Evolutionary conservation across 108 stramenopile species (phyloP).

Genomic region (Seminavis robusta): DNA sequence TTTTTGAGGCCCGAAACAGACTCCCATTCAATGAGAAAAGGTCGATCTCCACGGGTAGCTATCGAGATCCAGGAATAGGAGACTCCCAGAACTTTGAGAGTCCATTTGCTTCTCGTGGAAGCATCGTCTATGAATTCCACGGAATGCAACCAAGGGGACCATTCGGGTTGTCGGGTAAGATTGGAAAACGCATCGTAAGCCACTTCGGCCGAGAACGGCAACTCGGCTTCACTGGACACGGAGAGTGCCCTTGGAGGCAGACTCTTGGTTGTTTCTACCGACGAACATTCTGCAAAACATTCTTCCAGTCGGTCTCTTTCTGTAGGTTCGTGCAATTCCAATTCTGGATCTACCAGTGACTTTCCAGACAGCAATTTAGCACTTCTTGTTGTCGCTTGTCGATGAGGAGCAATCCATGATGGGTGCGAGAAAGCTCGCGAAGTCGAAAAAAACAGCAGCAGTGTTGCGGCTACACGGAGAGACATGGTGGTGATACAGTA

Average conservation of each 20-base stretch:
- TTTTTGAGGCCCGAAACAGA: slow-evolving; percentile 70
- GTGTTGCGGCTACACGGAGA: too few species aligned
- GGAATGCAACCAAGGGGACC: slow-evolving; percentile 67
- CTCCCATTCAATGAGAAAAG: slow-evolving; percentile 66
- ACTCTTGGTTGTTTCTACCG: too few species aligned
- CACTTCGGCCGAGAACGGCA: slow-evolving; percentile 62
- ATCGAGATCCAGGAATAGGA: slow-evolving; percentile 64
- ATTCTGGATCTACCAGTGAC: neutral
- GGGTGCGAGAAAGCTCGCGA: too few species aligned
- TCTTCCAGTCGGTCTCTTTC: too few species aligned
- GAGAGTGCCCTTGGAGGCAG: too few species aligned
- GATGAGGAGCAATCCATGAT: too few species aligned
- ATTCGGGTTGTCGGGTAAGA: slow-evolving; percentile 67
- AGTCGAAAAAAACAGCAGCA: too few species aligned
- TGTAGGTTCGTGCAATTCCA: too few species aligned
- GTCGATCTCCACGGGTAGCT: slow-evolving; percentile 42
- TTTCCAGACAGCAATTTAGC: neutral
- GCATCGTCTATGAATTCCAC: slow-evolving; percentile 51
- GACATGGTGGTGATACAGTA: too few species aligned
- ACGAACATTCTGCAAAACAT: too few species aligned
- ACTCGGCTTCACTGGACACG: slow-evolving; percentile 29
- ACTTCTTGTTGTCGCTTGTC: neutral
- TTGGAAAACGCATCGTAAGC: slow-evolving; percentile 83
- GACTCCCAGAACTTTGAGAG: slow-evolving; percentile 55
- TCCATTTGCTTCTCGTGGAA: slow-evolving; percentile 54